Conservation (phyloP, 495 filamentous ascomycete species). For the Podospora anserina region DNA sequence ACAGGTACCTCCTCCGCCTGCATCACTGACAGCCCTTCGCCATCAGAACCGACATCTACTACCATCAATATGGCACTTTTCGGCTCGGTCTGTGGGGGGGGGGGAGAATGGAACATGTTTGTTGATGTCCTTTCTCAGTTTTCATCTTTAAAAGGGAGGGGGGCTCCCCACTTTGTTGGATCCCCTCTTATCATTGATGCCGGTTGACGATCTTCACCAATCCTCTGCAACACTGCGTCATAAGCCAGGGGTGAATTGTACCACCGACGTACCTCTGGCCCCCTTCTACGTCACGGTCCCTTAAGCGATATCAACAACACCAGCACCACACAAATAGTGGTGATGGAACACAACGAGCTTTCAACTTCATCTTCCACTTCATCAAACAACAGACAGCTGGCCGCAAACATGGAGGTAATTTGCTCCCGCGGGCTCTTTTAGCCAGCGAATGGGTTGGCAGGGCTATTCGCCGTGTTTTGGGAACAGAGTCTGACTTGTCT, state of each 20-base stretch:
- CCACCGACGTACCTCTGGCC: neutral
- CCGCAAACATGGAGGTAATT: constrained; percentile 7
- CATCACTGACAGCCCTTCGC: neutral
- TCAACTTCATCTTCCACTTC: neutral
- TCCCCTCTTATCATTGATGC: neutral
- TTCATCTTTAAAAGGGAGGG: neutral
- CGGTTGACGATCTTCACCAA: neutral
- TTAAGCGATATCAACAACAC: neutral
- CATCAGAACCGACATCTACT: neutral
- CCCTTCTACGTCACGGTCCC: neutral
- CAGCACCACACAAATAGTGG: neutral
- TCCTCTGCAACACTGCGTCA: constrained; percentile 4
- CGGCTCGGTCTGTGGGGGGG: too few relatives aligned
- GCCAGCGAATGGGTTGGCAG: neutral
- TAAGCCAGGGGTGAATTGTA: neutral
- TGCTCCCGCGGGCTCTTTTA: neutral
- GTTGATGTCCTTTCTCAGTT: neutral
- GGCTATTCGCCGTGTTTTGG: neutral
- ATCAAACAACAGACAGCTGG: neutral
- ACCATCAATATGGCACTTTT: too few relatives aligned
- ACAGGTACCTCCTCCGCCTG: neutral
- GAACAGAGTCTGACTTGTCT: neutral
- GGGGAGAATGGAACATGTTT: neutral
- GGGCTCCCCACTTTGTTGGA: neutral
- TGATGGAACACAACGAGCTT: neutral